These are phyloP conservation scores for Pterulicium gracile DNA, from an alignment of 1,284 basidiomycete genomes.

Conservation along the genomic window DNA sequence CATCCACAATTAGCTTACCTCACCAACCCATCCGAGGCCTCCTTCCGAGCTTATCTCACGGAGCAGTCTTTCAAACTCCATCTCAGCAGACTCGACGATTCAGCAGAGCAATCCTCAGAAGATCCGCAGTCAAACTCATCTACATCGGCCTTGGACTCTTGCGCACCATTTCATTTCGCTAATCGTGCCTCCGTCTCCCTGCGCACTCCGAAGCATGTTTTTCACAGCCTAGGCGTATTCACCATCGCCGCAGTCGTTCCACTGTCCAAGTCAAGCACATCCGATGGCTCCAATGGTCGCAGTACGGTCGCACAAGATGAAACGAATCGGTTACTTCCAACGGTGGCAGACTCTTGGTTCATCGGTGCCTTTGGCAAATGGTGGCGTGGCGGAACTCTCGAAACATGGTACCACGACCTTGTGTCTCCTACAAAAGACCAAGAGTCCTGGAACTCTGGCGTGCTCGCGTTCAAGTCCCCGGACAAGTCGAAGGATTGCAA, in stretches of 20 bases:
- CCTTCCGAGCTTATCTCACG: conserved; percentile 89
- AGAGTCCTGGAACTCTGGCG: conserved; percentile 63
- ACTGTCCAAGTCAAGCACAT: conserved; percentile 24
- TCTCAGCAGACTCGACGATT: conserved; percentile 77
- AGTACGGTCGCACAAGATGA: not conserved
- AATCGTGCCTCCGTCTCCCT: conserved; percentile 88
- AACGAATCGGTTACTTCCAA: conserved; percentile 9
- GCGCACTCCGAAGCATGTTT: conserved; percentile 86
- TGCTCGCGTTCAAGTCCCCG: conserved; percentile 56
- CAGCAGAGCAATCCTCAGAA: conserved; percentile 30
- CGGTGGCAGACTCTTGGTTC: conserved; percentile 72
- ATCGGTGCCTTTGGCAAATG: conserved; percentile 81
- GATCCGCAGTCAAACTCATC: conserved; percentile 23
- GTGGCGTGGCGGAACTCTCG: conserved; percentile 71
- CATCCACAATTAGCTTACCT: conserved; percentile 61
- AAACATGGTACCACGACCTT: conserved; percentile 60
- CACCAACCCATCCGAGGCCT: conserved; percentile 86
- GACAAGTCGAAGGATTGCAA: conserved; percentile 53
- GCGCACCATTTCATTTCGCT: conserved; percentile 74
- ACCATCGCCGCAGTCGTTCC: conserved; percentile 75
- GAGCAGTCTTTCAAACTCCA: conserved; percentile 93
- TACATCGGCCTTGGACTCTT: conserved; percentile 23
- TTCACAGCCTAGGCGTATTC: conserved; percentile 77
- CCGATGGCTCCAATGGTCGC: conserved; percentile 25
- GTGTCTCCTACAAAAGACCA: conserved; percentile 56